These are phyloP conservation scores for Stagonosporopsis vannaccii DNA, from an alignment of 2,329 filamentous ascomycete species.

Conservation along the genomic window DNA sequence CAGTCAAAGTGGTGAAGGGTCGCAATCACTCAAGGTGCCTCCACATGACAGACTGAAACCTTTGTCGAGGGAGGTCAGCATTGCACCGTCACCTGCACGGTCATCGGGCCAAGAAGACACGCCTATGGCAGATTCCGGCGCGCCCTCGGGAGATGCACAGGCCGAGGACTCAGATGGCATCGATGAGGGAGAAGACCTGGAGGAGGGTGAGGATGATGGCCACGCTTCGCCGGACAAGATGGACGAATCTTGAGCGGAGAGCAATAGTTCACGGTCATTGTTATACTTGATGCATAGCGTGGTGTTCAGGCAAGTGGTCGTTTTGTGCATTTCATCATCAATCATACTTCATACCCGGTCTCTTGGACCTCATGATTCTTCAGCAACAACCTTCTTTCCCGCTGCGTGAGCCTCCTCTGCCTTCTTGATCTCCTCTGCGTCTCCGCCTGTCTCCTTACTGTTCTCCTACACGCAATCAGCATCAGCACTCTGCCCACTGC, in stretches of 20 bases:
- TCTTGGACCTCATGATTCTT: constrained; percentile 44
- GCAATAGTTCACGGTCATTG: constrained; percentile 1
- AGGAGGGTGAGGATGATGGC: constrained; percentile 41
- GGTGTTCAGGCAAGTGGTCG: constrained; percentile 34
- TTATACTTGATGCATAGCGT: constrained; percentile 41
- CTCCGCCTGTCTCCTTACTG: constrained; percentile 49
- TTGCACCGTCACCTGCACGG: constrained; percentile 35
- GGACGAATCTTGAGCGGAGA: constrained; percentile 37
- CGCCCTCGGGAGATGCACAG: constrained; percentile 29
- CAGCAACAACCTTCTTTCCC: constrained; percentile 43
- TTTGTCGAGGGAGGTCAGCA: constrained; percentile 38
- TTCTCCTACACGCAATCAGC: constrained; percentile 45
- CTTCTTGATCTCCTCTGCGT: constrained; percentile 56
- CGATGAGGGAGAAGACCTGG: constrained; percentile 43
- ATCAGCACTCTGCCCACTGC: not conserved
- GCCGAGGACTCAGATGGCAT: constrained; percentile 44
- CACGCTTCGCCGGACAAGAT: constrained; percentile 34
- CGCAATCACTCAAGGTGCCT: constrained; percentile 37
- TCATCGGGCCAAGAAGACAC: constrained; percentile 38
- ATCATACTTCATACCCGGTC: constrained; percentile 17
- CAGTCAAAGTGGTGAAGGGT: constrained; percentile 41
- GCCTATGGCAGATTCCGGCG: constrained; percentile 41
- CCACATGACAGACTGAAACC: constrained; percentile 44
- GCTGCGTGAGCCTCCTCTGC: constrained; percentile 52
- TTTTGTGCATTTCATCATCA: constrained; percentile 12